Conservation (phyloP, 2,329 filamentous ascomycete species). For the Hymenoscyphus fraxineus region DNA sequence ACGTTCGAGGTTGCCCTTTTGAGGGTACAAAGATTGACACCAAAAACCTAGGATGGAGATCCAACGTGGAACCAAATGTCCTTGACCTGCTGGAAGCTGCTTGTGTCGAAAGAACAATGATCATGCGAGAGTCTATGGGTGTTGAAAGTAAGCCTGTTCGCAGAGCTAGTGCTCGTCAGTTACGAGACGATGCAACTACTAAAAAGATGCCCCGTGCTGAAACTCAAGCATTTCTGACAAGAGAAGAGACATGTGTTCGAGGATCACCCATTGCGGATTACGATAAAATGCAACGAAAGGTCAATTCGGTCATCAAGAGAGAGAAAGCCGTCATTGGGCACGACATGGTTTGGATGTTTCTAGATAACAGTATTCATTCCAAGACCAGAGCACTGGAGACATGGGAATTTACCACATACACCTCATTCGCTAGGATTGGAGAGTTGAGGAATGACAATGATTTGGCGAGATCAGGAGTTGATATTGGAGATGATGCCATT, state of each 20-base stretch:
- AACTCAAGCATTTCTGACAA: slow-evolving; percentile 19
- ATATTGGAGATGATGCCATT: slow-evolving; percentile 18
- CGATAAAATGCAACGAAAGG: slow-evolving; percentile 2
- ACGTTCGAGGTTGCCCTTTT: slow-evolving; percentile 29
- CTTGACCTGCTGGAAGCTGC: slow-evolving; percentile 23
- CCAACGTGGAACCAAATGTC: slow-evolving; percentile 15
- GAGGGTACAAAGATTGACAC: slow-evolving; percentile 11
- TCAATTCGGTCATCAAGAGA: background rate
- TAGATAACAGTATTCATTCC: background rate
- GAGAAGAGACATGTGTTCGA: slow-evolving; percentile 2
- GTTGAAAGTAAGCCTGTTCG: slow-evolving; percentile 8
- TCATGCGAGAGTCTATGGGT: slow-evolving; percentile 14
- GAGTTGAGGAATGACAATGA: slow-evolving; percentile 31
- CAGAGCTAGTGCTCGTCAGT: slow-evolving; percentile 14
- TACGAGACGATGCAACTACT: slow-evolving; percentile 20
- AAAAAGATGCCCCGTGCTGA: slow-evolving; percentile 20
- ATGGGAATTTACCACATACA: slow-evolving; percentile 28
- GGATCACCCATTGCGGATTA: slow-evolving; percentile 5
- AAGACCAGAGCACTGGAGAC: slow-evolving; percentile 12
- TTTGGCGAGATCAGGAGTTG: slow-evolving; percentile 24
- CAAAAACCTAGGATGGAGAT: slow-evolving; percentile 26
- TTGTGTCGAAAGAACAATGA: slow-evolving; percentile 22
- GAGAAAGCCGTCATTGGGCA: background rate
- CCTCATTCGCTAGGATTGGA: slow-evolving; percentile 25
- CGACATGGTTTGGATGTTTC: slow-evolving; percentile 4